Conservation (phyloP, 2,329 filamentous ascomycete species). For the Penicillium sclerotiorum region DNA sequence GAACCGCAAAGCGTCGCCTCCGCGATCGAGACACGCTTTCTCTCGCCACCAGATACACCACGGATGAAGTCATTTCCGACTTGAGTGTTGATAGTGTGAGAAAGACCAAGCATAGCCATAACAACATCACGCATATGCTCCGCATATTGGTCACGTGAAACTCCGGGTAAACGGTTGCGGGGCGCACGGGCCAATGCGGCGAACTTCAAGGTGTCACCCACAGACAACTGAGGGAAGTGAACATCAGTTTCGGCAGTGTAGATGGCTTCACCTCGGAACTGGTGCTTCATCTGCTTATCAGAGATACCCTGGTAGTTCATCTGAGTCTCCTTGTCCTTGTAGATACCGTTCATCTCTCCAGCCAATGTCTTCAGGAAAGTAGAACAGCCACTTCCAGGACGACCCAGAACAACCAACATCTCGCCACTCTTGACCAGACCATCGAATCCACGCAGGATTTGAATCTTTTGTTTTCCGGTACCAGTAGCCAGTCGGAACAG, state of each 20-base stretch:
- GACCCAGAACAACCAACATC: constrained; percentile 60
- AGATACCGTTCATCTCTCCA: constrained; percentile 80
- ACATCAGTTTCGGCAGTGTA: constrained; percentile 85
- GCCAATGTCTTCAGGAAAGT: constrained; percentile 84
- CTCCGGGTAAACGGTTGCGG: constrained; percentile 41
- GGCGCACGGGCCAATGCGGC: constrained; percentile 68
- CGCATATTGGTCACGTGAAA: constrained; percentile 47
- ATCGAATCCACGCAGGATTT: constrained; percentile 66
- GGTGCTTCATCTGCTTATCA: constrained; percentile 66
- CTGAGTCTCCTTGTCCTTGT: constrained; percentile 68
- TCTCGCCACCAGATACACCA: constrained; percentile 62
- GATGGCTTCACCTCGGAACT: constrained; percentile 81
- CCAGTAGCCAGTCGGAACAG: constrained; percentile 37
- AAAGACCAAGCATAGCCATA: constrained; percentile 58
- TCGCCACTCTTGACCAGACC: constrained; percentile 62
- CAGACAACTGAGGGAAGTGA: constrained; percentile 76
- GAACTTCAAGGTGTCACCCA: constrained; percentile 78
- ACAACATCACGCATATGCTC: constrained; percentile 53
- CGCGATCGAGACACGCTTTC: constrained; percentile 63
- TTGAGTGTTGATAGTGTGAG: constrained; percentile 55
- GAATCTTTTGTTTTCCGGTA: constrained; percentile 51
- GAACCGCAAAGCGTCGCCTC: constrained; percentile 53
- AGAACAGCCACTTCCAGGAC: constrained; percentile 64
- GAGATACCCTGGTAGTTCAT: constrained; percentile 74
- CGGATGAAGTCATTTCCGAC: constrained; percentile 58